Conservation (phyloP, 2,329 filamentous ascomycete species). For the Colletotrichum brevisporum region DNA sequence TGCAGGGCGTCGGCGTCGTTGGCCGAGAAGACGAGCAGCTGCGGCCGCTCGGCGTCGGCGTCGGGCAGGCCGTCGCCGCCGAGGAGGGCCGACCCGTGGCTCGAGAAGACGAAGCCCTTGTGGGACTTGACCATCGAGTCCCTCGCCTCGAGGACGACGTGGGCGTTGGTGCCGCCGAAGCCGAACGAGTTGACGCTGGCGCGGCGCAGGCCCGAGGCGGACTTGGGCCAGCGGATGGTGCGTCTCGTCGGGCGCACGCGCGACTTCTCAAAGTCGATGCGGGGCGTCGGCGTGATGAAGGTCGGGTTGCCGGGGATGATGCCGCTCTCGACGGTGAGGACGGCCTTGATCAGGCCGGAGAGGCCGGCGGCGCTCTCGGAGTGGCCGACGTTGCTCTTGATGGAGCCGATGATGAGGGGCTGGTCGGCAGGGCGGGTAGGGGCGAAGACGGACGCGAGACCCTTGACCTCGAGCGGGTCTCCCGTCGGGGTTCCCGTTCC, state of each 20-base stretch:
- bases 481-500: slow-evolving; percentile 56
- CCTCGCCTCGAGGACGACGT: too few relatives aligned
- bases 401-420: slow-evolving; percentile 48
- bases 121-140: too few relatives aligned
- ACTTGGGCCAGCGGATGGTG: too few relatives aligned
- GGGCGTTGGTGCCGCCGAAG: too few relatives aligned
- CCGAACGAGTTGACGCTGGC: too few relatives aligned
- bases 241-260: too few relatives aligned
- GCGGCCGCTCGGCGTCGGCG: too few relatives aligned
- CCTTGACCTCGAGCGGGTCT: slow-evolving; percentile 52
- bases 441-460: slow-evolving; percentile 47
- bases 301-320: slow-evolving; percentile 46
- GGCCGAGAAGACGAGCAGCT: slow-evolving; percentile 5
- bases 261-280: background rate
- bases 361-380: slow-evolving; percentile 48
- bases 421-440: slow-evolving; percentile 26
- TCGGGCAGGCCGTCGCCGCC: too few relatives aligned
- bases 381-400: slow-evolving; percentile 53
- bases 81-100: too few relatives aligned
- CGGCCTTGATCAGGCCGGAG: slow-evolving; percentile 48
- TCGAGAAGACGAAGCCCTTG: too few relatives aligned
- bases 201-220: too few relatives aligned
- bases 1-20: slow-evolving; percentile 6
- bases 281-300: slow-evolving; percentile 48
- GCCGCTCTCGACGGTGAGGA: slow-evolving; percentile 46